Base-by-base conservation (phyloP, 257 asterid genomes). In the Salvia hispanica region DNA sequence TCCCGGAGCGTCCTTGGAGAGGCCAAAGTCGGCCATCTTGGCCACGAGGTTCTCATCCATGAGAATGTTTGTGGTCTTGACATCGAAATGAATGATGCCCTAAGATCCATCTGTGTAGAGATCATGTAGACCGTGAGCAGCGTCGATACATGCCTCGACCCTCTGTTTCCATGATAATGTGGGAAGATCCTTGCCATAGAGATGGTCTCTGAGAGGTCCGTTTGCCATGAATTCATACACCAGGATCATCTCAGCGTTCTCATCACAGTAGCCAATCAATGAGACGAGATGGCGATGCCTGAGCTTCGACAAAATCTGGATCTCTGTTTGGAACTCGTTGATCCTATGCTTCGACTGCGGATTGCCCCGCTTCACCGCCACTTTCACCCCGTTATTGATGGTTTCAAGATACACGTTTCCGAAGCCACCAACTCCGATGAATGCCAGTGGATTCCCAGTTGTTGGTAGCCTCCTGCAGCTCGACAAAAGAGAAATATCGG, bases 291-390 rank as follows among this genome's bases (percentile, higher is more conserved):
- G 99, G 12, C 97, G 96, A 64, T 93, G 97, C 36, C 99, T 70
- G 31, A 93, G 92, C 70, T 93, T 93, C 5, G 97, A 90, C 46
- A 93, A 53, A 82, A 93, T 93, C 50, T 93, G 96, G 43, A 93
- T 90, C 76, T 93, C 99, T 0, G 97, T 90, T 42, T 90, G 92
- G 74, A 90, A 93, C 73, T 90, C 99, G 57, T 93, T 73, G 53
- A 93, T 86, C 10, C 99, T 97, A 66, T 93, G 99, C 48, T 91
- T 97, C 3, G 95, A 90, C n/a, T 86, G 94, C 0, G 97, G 96
- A 69, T 93, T 93, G 1, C 99, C 99, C 63, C 99, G 78, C 65
- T 93, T 93, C 1, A 93, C 84, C 0, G 96, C 99, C 4, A 93
- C 92, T 72, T 88, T 86, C 5, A 77, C 58, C 3, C 97, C 96